A percentile compares a stretch with the other conserved stretches of the same genome.
Conservation (phyloP, 2,329 filamentous ascomycete species). For the Colletotrichum eleusines region DNA sequence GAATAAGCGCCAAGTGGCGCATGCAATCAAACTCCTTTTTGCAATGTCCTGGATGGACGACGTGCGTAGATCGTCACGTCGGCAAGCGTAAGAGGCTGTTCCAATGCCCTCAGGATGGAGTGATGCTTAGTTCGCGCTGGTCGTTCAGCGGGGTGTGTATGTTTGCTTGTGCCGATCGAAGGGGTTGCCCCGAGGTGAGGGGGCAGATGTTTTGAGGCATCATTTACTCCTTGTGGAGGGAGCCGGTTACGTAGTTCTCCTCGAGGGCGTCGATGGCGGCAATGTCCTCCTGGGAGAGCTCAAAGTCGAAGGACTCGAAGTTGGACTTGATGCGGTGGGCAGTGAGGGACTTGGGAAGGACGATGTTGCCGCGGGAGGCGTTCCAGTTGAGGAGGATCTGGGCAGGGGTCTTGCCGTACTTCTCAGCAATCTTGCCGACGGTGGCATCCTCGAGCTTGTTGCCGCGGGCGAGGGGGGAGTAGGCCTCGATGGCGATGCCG, state of each 20-base stretch:
- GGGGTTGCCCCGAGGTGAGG: neutral
- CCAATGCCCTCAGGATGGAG: constrained; percentile 39
- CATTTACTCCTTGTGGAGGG: constrained; percentile 56
- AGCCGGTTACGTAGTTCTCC: constrained; percentile 48
- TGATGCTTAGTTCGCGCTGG: constrained; percentile 27
- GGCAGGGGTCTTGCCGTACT: constrained; percentile 66
- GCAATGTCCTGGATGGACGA: constrained; percentile 40
- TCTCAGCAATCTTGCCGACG: constrained; percentile 66
- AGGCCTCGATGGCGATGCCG: constrained; percentile 65
- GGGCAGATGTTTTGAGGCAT: constrained; percentile 18
- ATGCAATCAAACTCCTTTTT: constrained; percentile 31
- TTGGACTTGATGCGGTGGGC: constrained; percentile 71
- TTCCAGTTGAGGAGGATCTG: constrained; percentile 73
- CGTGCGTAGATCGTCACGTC: constrained; percentile 28
- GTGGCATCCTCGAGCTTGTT: constrained; percentile 64
- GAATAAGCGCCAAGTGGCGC: constrained; percentile 24
- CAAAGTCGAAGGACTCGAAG: constrained; percentile 73
- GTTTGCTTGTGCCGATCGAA: constrained; percentile 18
- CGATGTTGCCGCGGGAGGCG: constrained; percentile 67
- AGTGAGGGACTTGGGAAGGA: constrained; percentile 74
- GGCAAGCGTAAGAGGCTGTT: constrained; percentile 30
- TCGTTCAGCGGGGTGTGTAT: constrained; percentile 6
- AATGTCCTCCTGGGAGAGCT: constrained; percentile 65
- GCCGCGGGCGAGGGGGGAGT: constrained; percentile 62
- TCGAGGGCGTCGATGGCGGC: constrained; percentile 50